phyloP scores from a whole-genome alignment of 148 eudicot species.

The Rhododendron kiyosumense region DNA sequence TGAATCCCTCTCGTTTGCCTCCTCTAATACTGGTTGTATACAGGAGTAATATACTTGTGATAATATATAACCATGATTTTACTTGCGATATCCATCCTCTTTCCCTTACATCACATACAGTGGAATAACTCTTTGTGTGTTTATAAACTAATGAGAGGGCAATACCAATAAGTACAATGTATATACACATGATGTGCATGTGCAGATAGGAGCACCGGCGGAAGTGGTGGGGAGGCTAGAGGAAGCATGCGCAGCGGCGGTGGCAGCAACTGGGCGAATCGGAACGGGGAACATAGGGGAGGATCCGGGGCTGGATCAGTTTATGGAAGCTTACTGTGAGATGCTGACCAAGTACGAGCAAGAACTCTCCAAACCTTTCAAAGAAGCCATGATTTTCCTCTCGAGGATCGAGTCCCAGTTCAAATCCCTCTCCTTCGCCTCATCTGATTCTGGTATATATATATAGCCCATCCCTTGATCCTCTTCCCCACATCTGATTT shows the following conservation, averaged over 20 bases:
- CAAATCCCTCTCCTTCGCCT: slow-evolving; percentile 66
- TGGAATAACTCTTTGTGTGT: no score
- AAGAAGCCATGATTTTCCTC: slow-evolving; percentile 91
- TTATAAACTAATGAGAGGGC: not conserved
- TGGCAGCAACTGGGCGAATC: slow-evolving; percentile 13
- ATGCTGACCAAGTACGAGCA: slow-evolving; percentile 90
- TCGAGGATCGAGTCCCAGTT: slow-evolving; percentile 82
- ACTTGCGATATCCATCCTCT: no score
- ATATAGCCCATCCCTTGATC: not conserved
- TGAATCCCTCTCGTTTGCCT: no score
- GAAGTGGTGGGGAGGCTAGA: slow-evolving; percentile 89
- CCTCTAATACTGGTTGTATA: no score
- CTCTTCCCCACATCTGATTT: slow-evolving; percentile 18
- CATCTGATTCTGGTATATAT: slow-evolving; percentile 52
- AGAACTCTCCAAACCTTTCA: slow-evolving; percentile 86
- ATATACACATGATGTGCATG: not conserved
- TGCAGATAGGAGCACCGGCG: slow-evolving; percentile 92
- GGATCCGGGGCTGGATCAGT: slow-evolving; percentile 92
- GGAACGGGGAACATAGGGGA: slow-evolving; percentile 43
- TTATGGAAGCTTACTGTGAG: slow-evolving; percentile 98
- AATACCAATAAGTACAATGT: not conserved
- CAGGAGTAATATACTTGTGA: no score
- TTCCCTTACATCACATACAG: no score
- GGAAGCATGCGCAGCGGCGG: slow-evolving; percentile 52
- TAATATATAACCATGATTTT: no score